A percentile compares a stretch with the other conserved stretches of the same genome.
phyloP scores from a whole-genome alignment of 371 early-diverging fungal species.

The Caulochytrium protostelioides region DNA sequence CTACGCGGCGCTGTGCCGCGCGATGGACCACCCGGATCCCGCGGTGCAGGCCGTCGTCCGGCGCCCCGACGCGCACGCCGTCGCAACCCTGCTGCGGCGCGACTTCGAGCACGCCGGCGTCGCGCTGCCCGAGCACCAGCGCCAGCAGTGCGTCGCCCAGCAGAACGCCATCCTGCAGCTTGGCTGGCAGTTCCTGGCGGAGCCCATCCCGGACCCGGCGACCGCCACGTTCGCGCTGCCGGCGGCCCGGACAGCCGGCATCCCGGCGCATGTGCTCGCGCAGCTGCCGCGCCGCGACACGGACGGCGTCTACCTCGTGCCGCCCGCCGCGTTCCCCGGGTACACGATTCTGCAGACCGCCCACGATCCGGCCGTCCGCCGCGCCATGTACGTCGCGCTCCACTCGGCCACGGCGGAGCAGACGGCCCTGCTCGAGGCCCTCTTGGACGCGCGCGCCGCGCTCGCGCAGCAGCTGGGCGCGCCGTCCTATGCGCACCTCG shows the following conservation, averaged over 20 bases:
- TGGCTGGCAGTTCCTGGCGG: constrained; percentile 52
- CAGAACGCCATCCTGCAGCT: constrained; percentile 57
- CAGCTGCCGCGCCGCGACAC: constrained; percentile 7
- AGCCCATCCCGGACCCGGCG: too few species aligned
- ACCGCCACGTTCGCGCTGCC: too few species aligned
- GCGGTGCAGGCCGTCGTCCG: constrained; percentile 1
- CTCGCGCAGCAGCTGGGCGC: constrained; percentile 58
- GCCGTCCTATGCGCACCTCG: constrained; percentile 55
- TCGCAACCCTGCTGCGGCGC: constrained; percentile 54
- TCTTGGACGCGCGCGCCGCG: constrained; percentile 47
- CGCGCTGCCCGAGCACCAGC: constrained; percentile 43
- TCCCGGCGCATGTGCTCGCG: constrained; percentile 3
- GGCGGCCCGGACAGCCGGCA: background rate
- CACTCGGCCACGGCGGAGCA: constrained; percentile 44
- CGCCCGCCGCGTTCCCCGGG: constrained; percentile 10
- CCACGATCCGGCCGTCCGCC: constrained; percentile 35
- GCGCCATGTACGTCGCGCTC: constrained; percentile 45
- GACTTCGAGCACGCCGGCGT: constrained; percentile 92
- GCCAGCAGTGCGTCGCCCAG: constrained; percentile 50
- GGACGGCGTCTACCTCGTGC: constrained; percentile 2
- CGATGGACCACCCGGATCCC: background rate
- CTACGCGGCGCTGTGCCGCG: constrained; percentile 32
- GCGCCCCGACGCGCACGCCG: constrained; percentile 43
- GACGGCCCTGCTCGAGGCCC: constrained; percentile 38
- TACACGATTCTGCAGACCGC: constrained; percentile 5